Conservation (phyloP, 179 eudicot species). For the Camellia oleifera region DNA sequence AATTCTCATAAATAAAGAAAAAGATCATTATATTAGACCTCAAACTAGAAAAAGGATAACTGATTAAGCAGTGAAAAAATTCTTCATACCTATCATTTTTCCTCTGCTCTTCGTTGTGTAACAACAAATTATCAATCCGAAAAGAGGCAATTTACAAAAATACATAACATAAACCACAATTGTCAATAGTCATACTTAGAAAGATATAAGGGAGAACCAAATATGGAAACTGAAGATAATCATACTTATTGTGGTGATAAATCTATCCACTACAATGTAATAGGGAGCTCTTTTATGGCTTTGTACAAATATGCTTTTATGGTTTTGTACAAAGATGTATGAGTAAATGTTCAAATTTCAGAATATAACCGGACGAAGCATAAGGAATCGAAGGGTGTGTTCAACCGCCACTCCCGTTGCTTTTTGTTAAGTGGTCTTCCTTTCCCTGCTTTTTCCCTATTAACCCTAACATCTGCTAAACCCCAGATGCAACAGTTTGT, state of each 20-base stretch:
- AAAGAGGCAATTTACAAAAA: not conserved
- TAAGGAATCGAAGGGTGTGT: slow-evolving; percentile 67
- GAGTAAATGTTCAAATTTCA: slow-evolving; percentile 32
- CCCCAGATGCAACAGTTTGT: slow-evolving; percentile 70
- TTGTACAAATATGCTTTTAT: not conserved
- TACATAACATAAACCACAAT: not conserved
- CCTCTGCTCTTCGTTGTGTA: not conserved
- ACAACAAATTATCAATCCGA: not conserved
- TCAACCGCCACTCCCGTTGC: slow-evolving; percentile 81
- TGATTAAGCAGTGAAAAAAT: not conserved
- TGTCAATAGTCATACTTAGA: not conserved
- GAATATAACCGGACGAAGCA: slow-evolving; percentile 61
- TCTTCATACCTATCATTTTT: not conserved
- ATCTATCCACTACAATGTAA: not conserved
- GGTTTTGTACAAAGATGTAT: not conserved
- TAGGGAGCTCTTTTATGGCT: not conserved
- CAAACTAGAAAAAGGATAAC: not conserved
- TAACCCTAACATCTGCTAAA: slow-evolving; percentile 73
- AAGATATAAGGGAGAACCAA: not conserved
- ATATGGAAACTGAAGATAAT: not conserved
- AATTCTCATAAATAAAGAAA: not conserved
- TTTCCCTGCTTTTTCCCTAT: slow-evolving; percentile 83
- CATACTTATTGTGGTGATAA: not conserved
- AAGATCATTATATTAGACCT: not conserved
- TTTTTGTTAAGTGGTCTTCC: slow-evolving; percentile 93